Percentiles rank a stretch among this genome's conserved stretches.
phyloP scores from a whole-genome alignment of 2,329 filamentous ascomycete species.

The Aspergillus sp. region DNA sequence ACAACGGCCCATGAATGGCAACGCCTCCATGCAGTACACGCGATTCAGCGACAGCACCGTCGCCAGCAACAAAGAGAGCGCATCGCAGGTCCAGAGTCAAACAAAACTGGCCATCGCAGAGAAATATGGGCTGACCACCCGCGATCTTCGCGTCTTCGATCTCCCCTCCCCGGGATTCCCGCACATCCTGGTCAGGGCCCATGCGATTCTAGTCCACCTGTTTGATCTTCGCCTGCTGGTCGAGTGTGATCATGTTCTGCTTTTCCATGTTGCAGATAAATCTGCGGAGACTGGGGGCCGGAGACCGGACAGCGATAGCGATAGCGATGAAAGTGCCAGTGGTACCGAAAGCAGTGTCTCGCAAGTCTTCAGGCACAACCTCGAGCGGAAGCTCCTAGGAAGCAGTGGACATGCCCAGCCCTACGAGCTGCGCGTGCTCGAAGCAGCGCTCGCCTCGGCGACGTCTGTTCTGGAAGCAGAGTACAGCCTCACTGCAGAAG shows the following conservation, averaged over 20 bases:
- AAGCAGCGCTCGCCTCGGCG: constrained; percentile 35
- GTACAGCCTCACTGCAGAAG: constrained; percentile 23
- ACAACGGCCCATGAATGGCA: not conserved
- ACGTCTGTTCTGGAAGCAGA: constrained; percentile 35
- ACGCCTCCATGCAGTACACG: not conserved
- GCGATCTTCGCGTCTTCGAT: constrained; percentile 36
- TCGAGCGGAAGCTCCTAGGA: not conserved
- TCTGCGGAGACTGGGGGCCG: not conserved
- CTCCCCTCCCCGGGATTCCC: constrained; percentile 34
- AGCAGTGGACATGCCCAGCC: constrained; percentile 15
- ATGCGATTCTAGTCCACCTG: constrained; percentile 35
- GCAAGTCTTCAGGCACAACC: not conserved
- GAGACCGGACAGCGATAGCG: not conserved
- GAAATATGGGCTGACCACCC: constrained; percentile 23
- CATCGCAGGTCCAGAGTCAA: not conserved
- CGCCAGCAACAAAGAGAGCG: not conserved
- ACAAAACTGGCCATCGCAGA: constrained; percentile 22
- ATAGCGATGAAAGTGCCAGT: not conserved
- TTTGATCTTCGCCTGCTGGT: constrained; percentile 39
- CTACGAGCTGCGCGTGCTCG: constrained; percentile 37
- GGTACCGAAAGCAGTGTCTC: not conserved
- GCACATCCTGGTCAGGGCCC: constrained; percentile 34
- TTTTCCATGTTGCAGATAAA: constrained; percentile 25
- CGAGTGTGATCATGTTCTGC: constrained; percentile 30
- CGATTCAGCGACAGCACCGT: not conserved